Conservation (phyloP, 2,329 filamentous ascomycete species). For the Xylariaceae sp. region DNA sequence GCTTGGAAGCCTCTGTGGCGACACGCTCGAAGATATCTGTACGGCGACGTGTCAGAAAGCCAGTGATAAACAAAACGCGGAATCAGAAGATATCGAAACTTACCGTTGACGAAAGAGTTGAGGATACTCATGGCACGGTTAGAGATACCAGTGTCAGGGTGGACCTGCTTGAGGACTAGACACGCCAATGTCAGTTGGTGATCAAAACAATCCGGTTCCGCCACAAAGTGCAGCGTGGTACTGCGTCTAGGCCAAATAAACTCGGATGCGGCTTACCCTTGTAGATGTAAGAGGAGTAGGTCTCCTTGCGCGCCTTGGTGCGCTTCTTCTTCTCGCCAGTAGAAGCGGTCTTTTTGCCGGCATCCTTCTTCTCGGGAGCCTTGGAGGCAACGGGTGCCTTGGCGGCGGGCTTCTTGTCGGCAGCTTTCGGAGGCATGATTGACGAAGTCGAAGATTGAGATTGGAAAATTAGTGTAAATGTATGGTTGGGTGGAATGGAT, state of each 20-base stretch:
- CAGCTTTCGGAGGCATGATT: slow-evolving; percentile 96
- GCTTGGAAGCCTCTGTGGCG: slow-evolving; percentile 96
- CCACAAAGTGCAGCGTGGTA: too few relatives aligned
- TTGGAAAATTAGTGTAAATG: slow-evolving; percentile 18
- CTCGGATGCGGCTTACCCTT: slow-evolving; percentile 65
- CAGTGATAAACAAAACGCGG: slow-evolving; percentile 21
- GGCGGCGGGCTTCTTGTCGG: slow-evolving; percentile 97
- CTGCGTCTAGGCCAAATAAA: neutral
- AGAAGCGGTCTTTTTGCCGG: slow-evolving; percentile 98
- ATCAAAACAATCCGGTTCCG: neutral
- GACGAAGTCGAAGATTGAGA: slow-evolving; percentile 20
- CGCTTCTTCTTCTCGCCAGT: slow-evolving; percentile 99
- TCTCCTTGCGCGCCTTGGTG: slow-evolving; percentile 99
- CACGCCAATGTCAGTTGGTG: slow-evolving; percentile 30
- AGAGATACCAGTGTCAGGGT: slow-evolving; percentile 99
- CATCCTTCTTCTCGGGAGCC: slow-evolving; percentile 94
- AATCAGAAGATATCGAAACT: slow-evolving; percentile 33
- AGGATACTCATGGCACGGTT: slow-evolving; percentile 99
- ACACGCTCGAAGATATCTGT: slow-evolving; percentile 98
- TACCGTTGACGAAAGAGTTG: slow-evolving; percentile 99
- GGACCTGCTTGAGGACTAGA: slow-evolving; percentile 97
- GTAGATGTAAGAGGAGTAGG: slow-evolving; percentile 99
- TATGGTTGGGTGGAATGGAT: slow-evolving; percentile 25
- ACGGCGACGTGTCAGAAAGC: neutral
- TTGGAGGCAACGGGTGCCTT: slow-evolving; percentile 80